Percentiles rank a stretch among this genome's conserved stretches.
Conservation (phyloP, 306 rosid species). For the Styphnolobium japonicum region DNA sequence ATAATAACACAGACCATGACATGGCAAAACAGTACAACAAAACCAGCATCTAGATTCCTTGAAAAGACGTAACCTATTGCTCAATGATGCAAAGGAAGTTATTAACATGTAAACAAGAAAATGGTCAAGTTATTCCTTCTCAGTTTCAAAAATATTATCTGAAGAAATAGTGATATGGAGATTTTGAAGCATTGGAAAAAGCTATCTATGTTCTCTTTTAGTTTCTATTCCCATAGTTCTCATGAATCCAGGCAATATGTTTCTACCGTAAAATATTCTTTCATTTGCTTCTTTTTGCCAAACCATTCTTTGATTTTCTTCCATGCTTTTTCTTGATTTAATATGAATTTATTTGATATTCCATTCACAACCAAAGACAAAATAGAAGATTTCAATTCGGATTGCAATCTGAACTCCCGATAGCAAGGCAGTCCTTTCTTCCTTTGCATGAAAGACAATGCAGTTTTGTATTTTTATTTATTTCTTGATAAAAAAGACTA, state of each 20-base stretch:
- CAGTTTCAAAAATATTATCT: background rate
- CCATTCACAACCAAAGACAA: constrained; percentile 1
- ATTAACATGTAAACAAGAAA: background rate
- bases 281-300: no score
- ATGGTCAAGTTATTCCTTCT: background rate
- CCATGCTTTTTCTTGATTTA: no score
- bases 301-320: no score
- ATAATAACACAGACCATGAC: background rate
- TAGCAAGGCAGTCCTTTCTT: background rate
- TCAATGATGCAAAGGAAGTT: constrained; percentile 8
- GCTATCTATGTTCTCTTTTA: background rate
- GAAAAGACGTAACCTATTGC: background rate
- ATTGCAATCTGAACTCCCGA: background rate
- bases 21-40: background rate
- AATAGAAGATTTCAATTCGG: background rate
- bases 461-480: no score
- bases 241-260: no score
- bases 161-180: constrained; percentile 1
- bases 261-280: no score
- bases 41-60: background rate
- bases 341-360: background rate
- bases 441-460: background rate
- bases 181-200: background rate
- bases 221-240: background rate
- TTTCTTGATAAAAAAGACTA: background rate